Base-by-base conservation (phyloP, 1,139 yeast species). In the Candida mesenterica region DNA sequence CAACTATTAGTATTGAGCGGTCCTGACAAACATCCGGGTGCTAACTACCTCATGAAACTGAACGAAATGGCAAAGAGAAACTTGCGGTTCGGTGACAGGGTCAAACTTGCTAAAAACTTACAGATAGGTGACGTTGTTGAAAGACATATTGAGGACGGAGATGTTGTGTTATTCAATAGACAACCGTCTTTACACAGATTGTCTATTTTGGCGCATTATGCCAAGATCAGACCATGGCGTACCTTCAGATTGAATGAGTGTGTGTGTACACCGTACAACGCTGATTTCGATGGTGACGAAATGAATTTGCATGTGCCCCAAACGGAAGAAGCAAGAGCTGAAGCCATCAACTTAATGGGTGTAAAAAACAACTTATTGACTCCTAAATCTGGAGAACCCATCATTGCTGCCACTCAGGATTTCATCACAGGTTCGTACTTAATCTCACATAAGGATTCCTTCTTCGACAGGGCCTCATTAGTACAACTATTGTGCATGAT, bases 251-350 rank as follows among this genome's bases (percentile, higher is more conserved):
- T 94, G 50, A 94, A 94, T 56, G 99, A 94, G 62, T 94, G 99
- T 83, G 98, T 92, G 12, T 94, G 99, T 70, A 92, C 98, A 0
- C 98, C 98, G 2, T 94, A 92, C 65, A 94, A 94, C 61, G 99
- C 99, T 28, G 99, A 94, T 76, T 94, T 94, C 57, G 99, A 94
- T 62, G 99, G 99, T 61, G 99, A 94, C 64, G 99, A 94, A 64
- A 94, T 94, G 99, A 94, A 94, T 61, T 72, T 94, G 57, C 99
- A 94, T 57, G 98, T 94, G 30, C 98, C 98, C 2, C 99, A 94
- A 64, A 92, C 98, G 0, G 98, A 94, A 62, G 99, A 94, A 62
- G 98, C 98, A 1, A 73, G 98, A 49, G 95, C 98, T 0, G 98
- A 94, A 62, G 98, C 98, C 13, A 88, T 92, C 60, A 87, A 87